Conservation (phyloP, 768 basidiomycete genomes). For the Crassisporium funariophilum region DNA sequence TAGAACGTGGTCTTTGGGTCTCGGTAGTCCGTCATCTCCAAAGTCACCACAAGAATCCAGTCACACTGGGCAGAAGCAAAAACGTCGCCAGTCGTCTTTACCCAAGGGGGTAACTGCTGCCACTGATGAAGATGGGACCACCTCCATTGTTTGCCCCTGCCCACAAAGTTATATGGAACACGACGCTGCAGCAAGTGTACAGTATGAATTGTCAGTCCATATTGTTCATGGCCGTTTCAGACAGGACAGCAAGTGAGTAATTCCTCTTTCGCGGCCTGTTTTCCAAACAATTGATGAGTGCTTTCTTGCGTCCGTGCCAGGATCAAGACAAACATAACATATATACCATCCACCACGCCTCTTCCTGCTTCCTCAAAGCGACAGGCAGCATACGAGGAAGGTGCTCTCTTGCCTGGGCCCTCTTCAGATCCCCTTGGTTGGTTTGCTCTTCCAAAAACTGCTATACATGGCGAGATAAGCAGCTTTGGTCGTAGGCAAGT, state of each 20-base stretch:
- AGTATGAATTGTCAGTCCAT: constrained; percentile 4
- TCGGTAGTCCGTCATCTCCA: too few species aligned
- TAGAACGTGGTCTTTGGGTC: too few species aligned
- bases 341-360: constrained; percentile 11
- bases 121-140: background rate
- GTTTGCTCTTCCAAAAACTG: constrained; percentile 2
- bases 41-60: background rate
- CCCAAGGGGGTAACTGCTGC: background rate
- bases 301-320: too few species aligned
- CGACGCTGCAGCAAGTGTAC: background rate
- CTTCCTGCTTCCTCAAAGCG: constrained; percentile 7
- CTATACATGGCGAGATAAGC: background rate
- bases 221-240: constrained; percentile 4
- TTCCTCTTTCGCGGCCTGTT: too few species aligned
- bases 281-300: too few species aligned
- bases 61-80: background rate
- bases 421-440: constrained; percentile 14
- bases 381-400: constrained; percentile 7
- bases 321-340: constrained; percentile 10
- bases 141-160: background rate
- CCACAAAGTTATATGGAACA: constrained; percentile 4
- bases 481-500: background rate
- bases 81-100: background rate
- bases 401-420: constrained; percentile 6
- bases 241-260: constrained; percentile 4